Evolutionary conservation across 2,329 filamentous ascomycete species (phyloP), one percentile per base, ranked within the genome.

Genomic region (Sporothrix luriei): DNA sequence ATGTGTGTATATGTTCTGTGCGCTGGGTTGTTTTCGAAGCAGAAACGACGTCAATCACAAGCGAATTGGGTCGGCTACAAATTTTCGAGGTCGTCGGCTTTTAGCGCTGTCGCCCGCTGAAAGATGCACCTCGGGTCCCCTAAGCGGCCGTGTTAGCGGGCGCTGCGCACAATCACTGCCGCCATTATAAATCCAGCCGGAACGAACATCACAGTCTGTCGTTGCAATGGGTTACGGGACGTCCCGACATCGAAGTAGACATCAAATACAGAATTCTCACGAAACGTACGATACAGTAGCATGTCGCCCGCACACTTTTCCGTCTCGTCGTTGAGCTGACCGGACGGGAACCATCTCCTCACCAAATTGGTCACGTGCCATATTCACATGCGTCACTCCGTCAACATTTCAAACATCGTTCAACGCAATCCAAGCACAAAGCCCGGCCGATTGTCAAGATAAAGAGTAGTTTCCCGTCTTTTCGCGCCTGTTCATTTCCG

Each of bases 401-500:
- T 43, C 40, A 13, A 43, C 13, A 43, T 33, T 33, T 7, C 33
- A 7, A 33, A 33, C 33, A 33, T 33, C 5, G 33, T 59, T 38
- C 19, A 16, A 59, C 19, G 1, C 33, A 24, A 10, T 61, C n/a
- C 7, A 13, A 24, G 21, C 38, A 21, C 33, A 46, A 61, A 9
- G n/a, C 6, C 21, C 57, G 14, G 19, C n/a, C 3, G n/a, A 6
- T 14, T 24, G 57, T 46, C 38, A n/a, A 57, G 29, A 11, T 33
- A 52, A 38, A 49, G 21, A 54, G 40, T 62, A 19, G 16, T 38
- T 65, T 52, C 43, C 61, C 46, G 62, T 70, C 54, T 70, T 68
- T 67, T 68, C 64, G 51, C 66, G 69, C 55, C 69, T 55, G 51
- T 54, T 70, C 64, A 55, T 66, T 51, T 66, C 62, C 62, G 52